A percentile compares a stretch with the other conserved stretches of the same genome.
Conservation (phyloP, 2,329 filamentous ascomycete species). For the Fusarium mangiferae region DNA sequence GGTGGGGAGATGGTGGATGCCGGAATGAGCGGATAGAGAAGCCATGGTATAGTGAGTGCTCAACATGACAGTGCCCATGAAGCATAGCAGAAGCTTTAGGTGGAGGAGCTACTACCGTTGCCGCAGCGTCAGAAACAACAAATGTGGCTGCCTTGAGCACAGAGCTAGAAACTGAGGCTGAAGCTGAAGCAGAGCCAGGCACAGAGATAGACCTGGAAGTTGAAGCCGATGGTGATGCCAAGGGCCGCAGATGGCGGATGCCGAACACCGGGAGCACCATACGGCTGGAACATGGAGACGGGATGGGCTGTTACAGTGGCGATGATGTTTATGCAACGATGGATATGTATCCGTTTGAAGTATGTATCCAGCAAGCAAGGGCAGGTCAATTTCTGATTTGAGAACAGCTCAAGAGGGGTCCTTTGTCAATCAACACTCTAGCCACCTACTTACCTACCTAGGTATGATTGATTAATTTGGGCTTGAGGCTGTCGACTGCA, state of each 20-base stretch:
- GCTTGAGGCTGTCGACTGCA: background rate
- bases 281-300: slow-evolving; percentile 41
- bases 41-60: slow-evolving; percentile 11
- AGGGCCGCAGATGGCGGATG: slow-evolving; percentile 43
- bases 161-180: slow-evolving; percentile 5
- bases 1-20: slow-evolving; percentile 34
- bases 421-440: slow-evolving; percentile 18
- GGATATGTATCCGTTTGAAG: background rate
- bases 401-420: background rate
- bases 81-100: background rate
- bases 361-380: slow-evolving; percentile 10
- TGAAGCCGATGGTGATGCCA: slow-evolving; percentile 26
- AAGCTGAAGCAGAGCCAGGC: background rate
- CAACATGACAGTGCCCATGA: background rate
- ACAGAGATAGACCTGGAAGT: background rate
- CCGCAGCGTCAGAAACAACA: background rate
- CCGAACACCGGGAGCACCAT: slow-evolving; percentile 41
- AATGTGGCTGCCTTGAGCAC: slow-evolving; percentile 7
- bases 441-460: background rate
- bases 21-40: slow-evolving; percentile 35
- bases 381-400: slow-evolving; percentile 8
- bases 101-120: background rate
- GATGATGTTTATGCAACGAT: slow-evolving; percentile 16
- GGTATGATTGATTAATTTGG: background rate
- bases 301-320: slow-evolving; percentile 36